phyloP scores from a whole-genome alignment of 352 stramenopile genomes.

The Globisporangium ultimum region DNA sequence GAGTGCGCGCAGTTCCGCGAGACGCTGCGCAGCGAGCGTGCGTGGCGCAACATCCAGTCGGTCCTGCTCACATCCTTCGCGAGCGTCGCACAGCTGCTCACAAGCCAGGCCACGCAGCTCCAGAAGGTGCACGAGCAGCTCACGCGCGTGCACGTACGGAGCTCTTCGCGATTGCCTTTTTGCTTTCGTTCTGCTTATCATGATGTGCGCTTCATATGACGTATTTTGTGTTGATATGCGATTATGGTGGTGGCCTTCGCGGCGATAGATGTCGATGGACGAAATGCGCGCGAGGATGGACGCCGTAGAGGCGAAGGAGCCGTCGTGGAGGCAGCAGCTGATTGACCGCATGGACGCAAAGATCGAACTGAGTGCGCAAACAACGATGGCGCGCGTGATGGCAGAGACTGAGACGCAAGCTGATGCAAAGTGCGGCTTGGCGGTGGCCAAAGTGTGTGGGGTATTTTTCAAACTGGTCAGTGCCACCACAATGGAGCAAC shows the following conservation, averaged over 20 bases:
- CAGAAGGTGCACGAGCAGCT: slow-evolving; percentile 13
- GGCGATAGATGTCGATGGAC: background rate
- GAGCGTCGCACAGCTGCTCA: slow-evolving; percentile 34
- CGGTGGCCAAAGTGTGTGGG: too few species aligned
- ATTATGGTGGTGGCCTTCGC: background rate
- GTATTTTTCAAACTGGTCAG: too few species aligned
- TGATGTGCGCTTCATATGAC: background rate
- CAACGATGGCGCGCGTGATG: background rate
- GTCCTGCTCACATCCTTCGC: slow-evolving; percentile 40
- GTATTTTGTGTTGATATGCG: background rate
- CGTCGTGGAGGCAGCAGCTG: background rate
- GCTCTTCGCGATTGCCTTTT: background rate
- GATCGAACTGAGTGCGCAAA: background rate
- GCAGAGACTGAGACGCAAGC: background rate
- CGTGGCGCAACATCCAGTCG: slow-evolving; percentile 65
- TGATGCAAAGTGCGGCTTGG: background rate
- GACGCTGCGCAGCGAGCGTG: slow-evolving; percentile 37
- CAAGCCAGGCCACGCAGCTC: slow-evolving; percentile 28
- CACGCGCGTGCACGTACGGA: background rate
- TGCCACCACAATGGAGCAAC: background rate
- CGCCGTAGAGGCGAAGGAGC: background rate
- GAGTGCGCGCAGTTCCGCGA: slow-evolving; percentile 6
- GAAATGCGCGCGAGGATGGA: background rate
- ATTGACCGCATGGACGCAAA: background rate
- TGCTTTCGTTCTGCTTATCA: background rate